Conservation (phyloP, 169 alveolate species). For the Condylostoma magnum region DNA sequence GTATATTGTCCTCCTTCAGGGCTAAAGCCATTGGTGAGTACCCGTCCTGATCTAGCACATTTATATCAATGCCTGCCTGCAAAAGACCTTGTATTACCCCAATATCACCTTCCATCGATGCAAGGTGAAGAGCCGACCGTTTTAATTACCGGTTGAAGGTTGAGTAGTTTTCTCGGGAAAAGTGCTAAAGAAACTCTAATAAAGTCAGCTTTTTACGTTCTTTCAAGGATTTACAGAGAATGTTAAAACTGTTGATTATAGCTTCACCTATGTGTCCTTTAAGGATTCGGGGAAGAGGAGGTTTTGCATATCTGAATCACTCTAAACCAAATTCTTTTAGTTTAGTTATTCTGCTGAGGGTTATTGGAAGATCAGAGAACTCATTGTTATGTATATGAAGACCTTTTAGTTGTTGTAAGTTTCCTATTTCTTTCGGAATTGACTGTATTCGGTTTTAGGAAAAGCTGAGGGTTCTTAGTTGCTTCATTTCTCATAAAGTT, state of each 20-base stretch:
- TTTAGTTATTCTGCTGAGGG: neutral
- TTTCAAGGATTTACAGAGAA: neutral
- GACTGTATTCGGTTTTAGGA: neutral
- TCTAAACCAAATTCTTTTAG: constrained; percentile 49
- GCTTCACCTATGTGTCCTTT: constrained; percentile 35
- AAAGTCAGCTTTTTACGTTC: neutral
- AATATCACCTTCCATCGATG: constrained; percentile 39
- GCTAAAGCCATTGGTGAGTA: constrained; percentile 53
- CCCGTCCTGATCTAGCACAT: constrained; percentile 44
- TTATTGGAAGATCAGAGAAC: constrained; percentile 8
- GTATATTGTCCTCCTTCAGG: constrained; percentile 46
- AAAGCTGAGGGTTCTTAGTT: constrained; percentile 11
- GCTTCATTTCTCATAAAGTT: neutral
- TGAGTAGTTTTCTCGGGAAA: constrained; percentile 32
- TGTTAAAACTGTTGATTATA: neutral
- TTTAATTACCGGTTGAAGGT: constrained; percentile 25
- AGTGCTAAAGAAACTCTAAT: constrained; percentile 11
- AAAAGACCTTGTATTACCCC: constrained; percentile 53
- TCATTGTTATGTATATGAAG: constrained; percentile 12
- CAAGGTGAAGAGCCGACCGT: constrained; percentile 41
- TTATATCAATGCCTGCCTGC: constrained; percentile 16
- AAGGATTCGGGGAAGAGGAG: constrained; percentile 40
- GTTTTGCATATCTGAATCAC: constrained; percentile 55
- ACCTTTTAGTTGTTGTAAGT: neutral
- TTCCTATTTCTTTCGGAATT: constrained; percentile 12